Evolutionary conservation across 2,329 filamentous ascomycete species (phyloP), one percentile per base, ranked within the genome.

Genomic region (Venturia asperata): DNA sequence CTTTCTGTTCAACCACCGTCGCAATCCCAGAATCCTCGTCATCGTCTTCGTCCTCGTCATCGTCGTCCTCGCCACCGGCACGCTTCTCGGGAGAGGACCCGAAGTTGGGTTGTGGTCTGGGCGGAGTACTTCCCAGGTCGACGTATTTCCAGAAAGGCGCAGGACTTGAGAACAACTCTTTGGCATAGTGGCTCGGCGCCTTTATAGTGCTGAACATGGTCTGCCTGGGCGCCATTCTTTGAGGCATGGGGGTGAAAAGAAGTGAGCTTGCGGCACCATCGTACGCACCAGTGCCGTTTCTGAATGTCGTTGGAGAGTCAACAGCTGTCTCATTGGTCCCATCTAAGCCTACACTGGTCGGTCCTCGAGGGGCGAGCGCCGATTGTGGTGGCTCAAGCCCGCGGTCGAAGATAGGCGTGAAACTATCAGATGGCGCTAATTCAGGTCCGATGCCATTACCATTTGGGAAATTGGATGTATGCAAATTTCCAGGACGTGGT

Each of bases 121-220:
- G 78, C 1, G 90, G 90, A 1, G 89, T 92, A 74, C 45, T 60
- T 30, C 86, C 90, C 66, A 91, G 83, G 69, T 92, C 89, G 49
- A 89, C 87, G 75, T 90, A 94, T 74, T 90, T 92, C 91, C 91
- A 95, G 75, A 95, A 94, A 0, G 90, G 90, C 0, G 91, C 91
- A 0, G 91, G 91, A 41, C 89, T 92, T 70, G 88, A 91, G 58
- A 91, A 92, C 42, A 66, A 24, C 21, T 66, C 64, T 39, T 90
- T 89, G 84, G 93, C 91, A 74, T 91, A 90, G 71, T 92, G 89
- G 72, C 89, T 92, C 11, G 91, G 91, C 65, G 90, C 82, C 72
- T 92, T 89, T 5, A 89, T 86, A 6, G 90, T 93, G 71, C 88
- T 92, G 0, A 90, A 90, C 21, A 66, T 37, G 13, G 27, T 39